Evolutionary conservation across 75 land plant genomes (phyloP), one percentile per base, ranked within the genome.

Genomic region (Isoetes taiwanensis): DNA sequence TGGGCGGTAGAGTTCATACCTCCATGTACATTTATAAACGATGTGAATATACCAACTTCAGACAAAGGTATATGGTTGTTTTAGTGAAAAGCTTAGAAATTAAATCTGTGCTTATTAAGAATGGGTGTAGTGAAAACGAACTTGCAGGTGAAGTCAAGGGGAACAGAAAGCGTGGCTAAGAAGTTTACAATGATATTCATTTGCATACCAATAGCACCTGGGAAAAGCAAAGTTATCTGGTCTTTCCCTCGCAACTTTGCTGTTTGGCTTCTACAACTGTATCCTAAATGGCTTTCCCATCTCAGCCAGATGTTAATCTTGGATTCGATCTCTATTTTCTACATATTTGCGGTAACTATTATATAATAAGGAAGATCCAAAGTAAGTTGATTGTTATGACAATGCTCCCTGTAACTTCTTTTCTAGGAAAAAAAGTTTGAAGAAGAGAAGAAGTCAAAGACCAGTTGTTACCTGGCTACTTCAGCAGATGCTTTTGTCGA

Each of bases 311-410:
- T 81, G 64, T 58, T 88, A 19, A 73, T 85, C 58, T 67, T 88
- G 1, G 95, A 88, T 65, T 88, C 95, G 95, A 79, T 59, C 46
- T 79, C 24, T 81, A 76, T 55, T 76, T 85, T 43, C 91, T 85
- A 43, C 91, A 88, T 64, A 35, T n/a, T 76, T 19, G 57, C 73
- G 82, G 95, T 88, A 77, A 59, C 21, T 25, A 57, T 57, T 11
- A 0, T 34, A 19, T 28, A 25, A 42, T 32, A 39, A 48, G 3
- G 35, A 25, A 12, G 16, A 30, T 4, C 23, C 28, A 46, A 30
- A 21, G 21, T 34, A 24, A 2, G 6, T 37, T 52, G 12, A 12
- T 1, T 48, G 0, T 62, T 30, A 35, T 54, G 30, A n/a, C 9
- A 11, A 27, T 39, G 20, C 50, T 33, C 21, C 19, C 54, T 24